Evolutionary conservation across 768 basidiomycete species (phyloP).

Genomic region (Tephrocybe sp.): DNA sequence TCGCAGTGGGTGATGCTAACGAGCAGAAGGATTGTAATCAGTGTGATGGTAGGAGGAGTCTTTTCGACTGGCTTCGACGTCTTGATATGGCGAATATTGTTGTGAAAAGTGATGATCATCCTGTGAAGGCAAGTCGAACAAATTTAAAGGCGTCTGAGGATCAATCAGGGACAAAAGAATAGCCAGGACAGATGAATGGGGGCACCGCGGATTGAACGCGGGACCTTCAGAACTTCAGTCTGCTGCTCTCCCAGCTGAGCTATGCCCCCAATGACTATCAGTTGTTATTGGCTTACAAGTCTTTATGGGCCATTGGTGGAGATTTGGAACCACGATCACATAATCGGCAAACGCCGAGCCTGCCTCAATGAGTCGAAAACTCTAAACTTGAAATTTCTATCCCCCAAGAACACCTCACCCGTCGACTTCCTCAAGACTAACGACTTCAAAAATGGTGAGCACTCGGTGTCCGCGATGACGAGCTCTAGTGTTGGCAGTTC

Average conservation of each 20-base stretch:
- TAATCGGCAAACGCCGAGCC: not conserved
- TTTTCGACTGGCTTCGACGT: too few relatives aligned
- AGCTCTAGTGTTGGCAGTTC: constrained; percentile 38
- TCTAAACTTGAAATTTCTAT: not conserved
- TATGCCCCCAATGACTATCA: constrained; percentile 8
- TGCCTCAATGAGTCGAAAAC: too few relatives aligned
- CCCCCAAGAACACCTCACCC: constrained; percentile 1
- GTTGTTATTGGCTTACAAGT: not conserved
- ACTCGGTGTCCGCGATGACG: constrained; percentile 27
- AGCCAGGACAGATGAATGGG: not conserved
- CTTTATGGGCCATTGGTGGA: not conserved
- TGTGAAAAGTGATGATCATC: too few relatives aligned
- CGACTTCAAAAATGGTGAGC: constrained; percentile 57
- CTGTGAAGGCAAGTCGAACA: too few relatives aligned
- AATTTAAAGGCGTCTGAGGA: constrained; percentile 14
- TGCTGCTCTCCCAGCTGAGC: constrained; percentile 14
- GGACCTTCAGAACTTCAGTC: constrained; percentile 12
- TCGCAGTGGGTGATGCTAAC: too few relatives aligned
- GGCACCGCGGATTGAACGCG: constrained; percentile 1
- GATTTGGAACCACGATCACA: not conserved
- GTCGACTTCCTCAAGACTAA: constrained; percentile 39
- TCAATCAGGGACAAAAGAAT: not conserved
- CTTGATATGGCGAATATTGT: too few relatives aligned
- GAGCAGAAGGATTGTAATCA: too few relatives aligned
- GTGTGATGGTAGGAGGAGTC: too few relatives aligned